Evolutionary conservation across 148 eudicot genomes (phyloP).

Genomic region (Suaeda aralocaspica): DNA sequence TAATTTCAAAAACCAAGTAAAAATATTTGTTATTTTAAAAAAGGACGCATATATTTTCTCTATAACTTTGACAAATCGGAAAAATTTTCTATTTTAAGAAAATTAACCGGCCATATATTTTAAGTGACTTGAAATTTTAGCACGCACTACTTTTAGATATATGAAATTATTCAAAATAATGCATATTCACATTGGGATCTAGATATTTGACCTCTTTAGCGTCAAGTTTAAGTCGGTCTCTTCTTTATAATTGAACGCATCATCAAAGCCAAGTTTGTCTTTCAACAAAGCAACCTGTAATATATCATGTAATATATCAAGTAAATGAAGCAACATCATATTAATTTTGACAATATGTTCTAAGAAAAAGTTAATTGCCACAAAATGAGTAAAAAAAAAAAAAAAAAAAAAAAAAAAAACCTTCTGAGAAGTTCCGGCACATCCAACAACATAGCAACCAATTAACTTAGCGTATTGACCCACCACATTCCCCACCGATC

Average conservation of each 20-base stretch:
- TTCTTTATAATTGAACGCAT: slow-evolving; percentile 66
- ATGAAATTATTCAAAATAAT: too few relatives aligned
- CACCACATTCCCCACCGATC: slow-evolving; percentile 63
- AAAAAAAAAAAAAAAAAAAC: slow-evolving; percentile 14
- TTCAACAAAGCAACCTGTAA: slow-evolving; percentile 48
- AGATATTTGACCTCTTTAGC: slow-evolving; percentile 38
- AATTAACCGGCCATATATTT: too few relatives aligned
- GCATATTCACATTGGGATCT: neutral
- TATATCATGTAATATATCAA: neutral
- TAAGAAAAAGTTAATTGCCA: neutral
- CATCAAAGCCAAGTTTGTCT: slow-evolving; percentile 53
- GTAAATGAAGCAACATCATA: neutral
- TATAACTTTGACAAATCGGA: too few relatives aligned
- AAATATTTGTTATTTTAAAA: too few relatives aligned
- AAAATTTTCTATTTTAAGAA: too few relatives aligned
- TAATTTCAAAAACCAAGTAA: too few relatives aligned
- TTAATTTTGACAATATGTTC: neutral
- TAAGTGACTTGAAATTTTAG: too few relatives aligned
- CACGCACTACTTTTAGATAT: too few relatives aligned
- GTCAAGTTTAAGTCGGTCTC: slow-evolving; percentile 46
- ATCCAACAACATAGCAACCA: slow-evolving; percentile 68
- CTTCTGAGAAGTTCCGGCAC: slow-evolving; percentile 54
- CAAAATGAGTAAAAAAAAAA: neutral
- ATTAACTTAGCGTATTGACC: slow-evolving; percentile 63
- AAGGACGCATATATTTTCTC: too few relatives aligned